phyloP scores from a whole-genome alignment of 345 rosid species.

The Lagerstroemia speciosa region DNA sequence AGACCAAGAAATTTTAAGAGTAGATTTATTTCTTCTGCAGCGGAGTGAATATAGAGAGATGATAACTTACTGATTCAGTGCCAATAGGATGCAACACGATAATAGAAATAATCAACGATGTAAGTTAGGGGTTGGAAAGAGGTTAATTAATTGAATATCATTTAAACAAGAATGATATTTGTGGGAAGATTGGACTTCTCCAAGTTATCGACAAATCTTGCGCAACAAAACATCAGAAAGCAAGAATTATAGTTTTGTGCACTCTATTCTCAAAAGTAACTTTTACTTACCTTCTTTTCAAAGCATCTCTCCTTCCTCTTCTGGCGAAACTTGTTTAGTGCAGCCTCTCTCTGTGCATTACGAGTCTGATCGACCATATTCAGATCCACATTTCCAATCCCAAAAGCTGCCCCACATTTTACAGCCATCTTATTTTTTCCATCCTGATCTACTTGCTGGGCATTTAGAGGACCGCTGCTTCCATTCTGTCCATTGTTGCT shows the following conservation, averaged over 20 bases:
- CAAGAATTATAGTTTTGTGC: background rate
- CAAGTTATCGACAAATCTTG: background rate
- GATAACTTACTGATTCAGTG: background rate
- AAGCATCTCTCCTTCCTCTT: conserved; percentile 59
- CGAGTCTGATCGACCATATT: conserved; percentile 18
- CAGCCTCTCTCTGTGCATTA: conserved; percentile 43
- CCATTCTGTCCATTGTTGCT: conserved; percentile 33
- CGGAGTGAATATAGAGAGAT: background rate
- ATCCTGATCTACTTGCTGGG: conserved; percentile 20
- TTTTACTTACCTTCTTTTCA: conserved; percentile 37
- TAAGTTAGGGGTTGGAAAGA: background rate
- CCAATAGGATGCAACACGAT: background rate
- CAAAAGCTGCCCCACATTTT: conserved; percentile 15
- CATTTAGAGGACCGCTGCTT: conserved; percentile 20
- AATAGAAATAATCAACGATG: background rate
- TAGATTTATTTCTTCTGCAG: background rate
- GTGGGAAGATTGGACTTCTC: background rate
- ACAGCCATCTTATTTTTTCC: conserved; percentile 18
- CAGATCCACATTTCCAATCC: conserved; percentile 13
- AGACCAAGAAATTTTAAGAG: background rate
- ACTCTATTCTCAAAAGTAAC: background rate
- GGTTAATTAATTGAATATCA: background rate
- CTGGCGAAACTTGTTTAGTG: conserved; percentile 46
- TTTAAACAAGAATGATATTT: background rate
- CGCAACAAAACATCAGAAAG: background rate